Evolutionary conservation across 495 filamentous ascomycete species (phyloP), one percentile per base, ranked within the genome.

Genomic region (Astrothelium macrocarpum): DNA sequence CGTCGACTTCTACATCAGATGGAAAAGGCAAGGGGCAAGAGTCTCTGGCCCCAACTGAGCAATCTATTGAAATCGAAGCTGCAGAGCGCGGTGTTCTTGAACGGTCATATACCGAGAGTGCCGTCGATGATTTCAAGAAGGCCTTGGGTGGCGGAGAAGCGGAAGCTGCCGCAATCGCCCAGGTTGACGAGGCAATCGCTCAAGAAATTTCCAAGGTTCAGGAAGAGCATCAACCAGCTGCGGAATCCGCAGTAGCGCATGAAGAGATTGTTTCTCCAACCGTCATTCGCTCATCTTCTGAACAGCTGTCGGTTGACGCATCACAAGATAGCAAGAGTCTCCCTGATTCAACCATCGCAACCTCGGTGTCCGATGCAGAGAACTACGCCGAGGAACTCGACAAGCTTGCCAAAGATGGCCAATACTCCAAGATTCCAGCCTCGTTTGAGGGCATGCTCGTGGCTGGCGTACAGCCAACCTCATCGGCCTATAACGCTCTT

Each of bases 401-500:
- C 59, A 83, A 86, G 66, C 82, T 98, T 36, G 82, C 85, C 0
- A 79, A 84, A 29, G 73, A 79, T 60, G 78, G 83, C 14, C 85
- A 87, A 49, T 92, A 87, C 81, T 83, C 84, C 10, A 90, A 97
- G 61, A 93, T 98, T 46, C 90, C 91, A 5, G 87, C 86, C 53
- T 85, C 91, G 4, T 98, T 98, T 73, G 88, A 96, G 75, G 81
- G 85, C 10, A 86, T 97, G 81, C 82, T 97, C 34, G 79, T 80
- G 45, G 84, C 87, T 64, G 89, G 89, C 28, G 78, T 94, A 62
- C 68, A 68, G 32, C 93, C 94, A 18, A 90, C 84, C 2, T 83
- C 92, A 32, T 79, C 84, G 23, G 88, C 93, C 20, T 98, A 97
- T 79, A 96, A 97, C 75, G 89, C 89, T 39, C 79, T 97, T 46